Percentiles rank a stretch among this genome's conserved stretches.
These are phyloP conservation scores for Salvia splendens DNA, from an alignment of 257 asterid genomes.

Conservation along the genomic window DNA sequence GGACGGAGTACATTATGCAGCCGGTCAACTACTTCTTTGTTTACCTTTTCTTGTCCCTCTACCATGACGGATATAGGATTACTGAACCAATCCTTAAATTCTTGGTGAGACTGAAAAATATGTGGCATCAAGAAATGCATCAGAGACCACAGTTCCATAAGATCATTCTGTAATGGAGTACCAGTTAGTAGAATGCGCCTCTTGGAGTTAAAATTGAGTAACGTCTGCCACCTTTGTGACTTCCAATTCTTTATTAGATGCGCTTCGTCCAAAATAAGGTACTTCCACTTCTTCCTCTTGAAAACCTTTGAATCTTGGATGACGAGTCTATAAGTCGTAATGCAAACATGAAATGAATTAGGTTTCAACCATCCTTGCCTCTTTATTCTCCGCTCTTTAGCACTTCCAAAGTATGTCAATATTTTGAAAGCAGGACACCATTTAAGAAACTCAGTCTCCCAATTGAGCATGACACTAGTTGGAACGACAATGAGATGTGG, in stretches of 20 bases:
- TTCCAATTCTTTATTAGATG: conserved; percentile 98
- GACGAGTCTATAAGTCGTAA: conserved; percentile 95
- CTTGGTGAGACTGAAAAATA: conserved; percentile 97
- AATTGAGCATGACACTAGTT: conserved; percentile 99
- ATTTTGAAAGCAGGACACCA: conserved; percentile 99
- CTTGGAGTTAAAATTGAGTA: conserved; percentile 93
- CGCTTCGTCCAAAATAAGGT: conserved; percentile 97
- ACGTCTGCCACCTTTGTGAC: conserved; percentile 99
- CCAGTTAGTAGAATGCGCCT: conserved; percentile 98
- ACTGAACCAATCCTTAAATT: conserved; percentile 98
- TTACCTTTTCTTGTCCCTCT: conserved; percentile 96
- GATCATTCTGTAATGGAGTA: conserved; percentile 97
- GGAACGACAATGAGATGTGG: conserved; percentile 99
- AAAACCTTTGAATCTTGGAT: conserved; percentile 95
- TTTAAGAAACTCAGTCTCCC: conserved; percentile 99
- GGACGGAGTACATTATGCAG: conserved; percentile 99
- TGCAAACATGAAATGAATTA: conserved; percentile 90
- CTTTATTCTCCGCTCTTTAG: conserved; percentile 87
- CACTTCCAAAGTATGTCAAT: conserved; percentile 98
- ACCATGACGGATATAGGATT: conserved; percentile 98
- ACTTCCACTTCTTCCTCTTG: conserved; percentile 99
- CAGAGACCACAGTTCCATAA: conserved; percentile 99
- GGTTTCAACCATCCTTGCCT: conserved; percentile 99
- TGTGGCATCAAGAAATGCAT: conserved; percentile 99
- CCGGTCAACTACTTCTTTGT: conserved; percentile 97